Evolutionary conservation across 305 asterid species (phyloP).

Genomic region (Andrographis paniculata): DNA sequence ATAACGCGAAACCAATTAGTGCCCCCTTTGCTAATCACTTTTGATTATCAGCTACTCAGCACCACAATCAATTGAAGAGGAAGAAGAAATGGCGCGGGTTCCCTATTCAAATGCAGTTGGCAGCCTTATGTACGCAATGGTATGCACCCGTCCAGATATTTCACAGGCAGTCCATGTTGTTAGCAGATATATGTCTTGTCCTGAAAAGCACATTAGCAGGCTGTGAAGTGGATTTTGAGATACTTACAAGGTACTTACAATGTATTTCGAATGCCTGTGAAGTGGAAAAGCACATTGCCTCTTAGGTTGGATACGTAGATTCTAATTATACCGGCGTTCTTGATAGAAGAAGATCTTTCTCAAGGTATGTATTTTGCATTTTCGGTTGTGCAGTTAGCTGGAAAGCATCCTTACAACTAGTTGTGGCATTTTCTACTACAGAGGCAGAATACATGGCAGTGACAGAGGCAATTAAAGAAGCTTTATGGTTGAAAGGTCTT

Average conservation of each 20-base stretch:
- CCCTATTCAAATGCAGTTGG: too few species aligned
- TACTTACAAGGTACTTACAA: background rate
- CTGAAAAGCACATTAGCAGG: too few species aligned
- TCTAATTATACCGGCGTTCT: background rate
- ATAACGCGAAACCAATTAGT: background rate
- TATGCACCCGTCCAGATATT: too few species aligned
- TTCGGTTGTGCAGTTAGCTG: background rate
- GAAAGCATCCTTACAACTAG: background rate
- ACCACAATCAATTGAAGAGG: background rate
- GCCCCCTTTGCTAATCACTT: background rate
- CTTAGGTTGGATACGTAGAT: background rate
- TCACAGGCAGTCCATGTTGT: too few species aligned
- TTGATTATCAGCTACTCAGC: background rate
- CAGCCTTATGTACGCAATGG: too few species aligned
- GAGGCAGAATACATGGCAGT: too few species aligned
- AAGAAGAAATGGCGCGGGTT: too few species aligned
- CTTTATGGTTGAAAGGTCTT: too few species aligned
- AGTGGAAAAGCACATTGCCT: background rate
- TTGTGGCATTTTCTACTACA: background rate
- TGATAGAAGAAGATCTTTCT: background rate
- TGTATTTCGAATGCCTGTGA: background rate
- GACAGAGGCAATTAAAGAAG: too few species aligned
- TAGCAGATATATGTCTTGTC: too few species aligned
- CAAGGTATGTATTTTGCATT: background rate
- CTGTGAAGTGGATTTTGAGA: too few species aligned